Base-by-base conservation (phyloP, 225 moss, liverwort and hornwort species). In the Marchantia polymorpha region DNA sequence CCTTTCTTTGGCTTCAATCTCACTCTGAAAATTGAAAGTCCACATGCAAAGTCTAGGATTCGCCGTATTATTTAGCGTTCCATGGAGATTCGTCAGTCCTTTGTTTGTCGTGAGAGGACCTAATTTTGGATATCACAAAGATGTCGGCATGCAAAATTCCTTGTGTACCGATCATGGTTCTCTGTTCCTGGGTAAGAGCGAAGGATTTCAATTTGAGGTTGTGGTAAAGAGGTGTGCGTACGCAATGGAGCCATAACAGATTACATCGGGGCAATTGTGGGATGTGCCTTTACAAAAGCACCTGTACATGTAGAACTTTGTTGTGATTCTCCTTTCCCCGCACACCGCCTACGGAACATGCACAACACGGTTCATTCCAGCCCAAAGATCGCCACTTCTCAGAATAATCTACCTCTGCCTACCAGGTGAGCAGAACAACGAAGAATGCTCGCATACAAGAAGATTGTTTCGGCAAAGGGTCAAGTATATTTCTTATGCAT, bases 391-490 rank as follows among this genome's bases (percentile, higher is more conserved):
- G 60, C 1, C 2, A 49, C 51, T 49, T 12, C 20, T 50, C n/a
- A 70, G 22, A 46, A 46, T 27, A 39, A 58, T 19, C 22, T 75
- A 30, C 50, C 15, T 64, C 71, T 30, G 64, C 56, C 76, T 51
- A 77, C 56, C 85, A 94, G 96, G 79, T 89, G n/a, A 86, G 87
- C 82, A 89, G 94, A 82, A 90, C 86, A 53, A 82, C 89, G 60
- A 81, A 83, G 69, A 94, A 94, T 60, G 83, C 86, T 52, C 66
- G 69, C 69, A 69, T 73, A 54, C 84, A 81, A 53, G 85, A 51
- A 67, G 85, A 80, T 83, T 79, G 19, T n/a, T 55, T 67, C 27
- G 52, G 69, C 50, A 69, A 78, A 30, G 72, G 69, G 46, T 56
- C 77, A 19, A 81, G 88, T 69, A 84, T 96, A 68, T 84, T 83